Percentiles rank a stretch among this genome's conserved stretches.
These are phyloP conservation scores for Lachancea quebecensis DNA, from an alignment of 805 yeast species.

Conservation along the genomic window DNA sequence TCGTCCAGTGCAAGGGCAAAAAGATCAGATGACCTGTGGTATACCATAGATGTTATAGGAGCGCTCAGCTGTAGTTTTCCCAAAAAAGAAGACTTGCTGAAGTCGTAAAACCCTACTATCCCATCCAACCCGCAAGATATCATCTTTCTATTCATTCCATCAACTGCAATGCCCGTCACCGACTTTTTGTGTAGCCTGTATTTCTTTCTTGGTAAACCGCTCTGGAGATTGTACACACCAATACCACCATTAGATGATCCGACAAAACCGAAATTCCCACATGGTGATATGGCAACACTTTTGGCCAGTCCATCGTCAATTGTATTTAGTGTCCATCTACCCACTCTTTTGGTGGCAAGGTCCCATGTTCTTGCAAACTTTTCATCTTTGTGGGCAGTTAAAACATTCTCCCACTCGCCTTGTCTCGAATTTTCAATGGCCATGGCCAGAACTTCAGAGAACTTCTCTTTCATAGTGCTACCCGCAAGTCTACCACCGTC, in stretches of 20 bases:
- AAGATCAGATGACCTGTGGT: slow-evolving; percentile 77
- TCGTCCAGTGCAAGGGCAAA: slow-evolving; percentile 84
- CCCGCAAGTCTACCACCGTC: slow-evolving; percentile 53
- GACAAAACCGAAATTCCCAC: slow-evolving; percentile 92
- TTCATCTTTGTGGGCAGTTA: slow-evolving; percentile 84
- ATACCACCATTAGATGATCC: slow-evolving; percentile 86
- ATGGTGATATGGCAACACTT: slow-evolving; percentile 72
- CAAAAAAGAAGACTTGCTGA: slow-evolving; percentile 58
- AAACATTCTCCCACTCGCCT: slow-evolving; percentile 89
- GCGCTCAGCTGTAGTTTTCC: slow-evolving; percentile 64
- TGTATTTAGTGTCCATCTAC: slow-evolving; percentile 62
- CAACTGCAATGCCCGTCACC: slow-evolving; percentile 83
- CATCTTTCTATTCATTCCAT: slow-evolving; percentile 84
- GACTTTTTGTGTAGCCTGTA: slow-evolving; percentile 67
- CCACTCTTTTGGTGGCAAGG: slow-evolving; percentile 69
- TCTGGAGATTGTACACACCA: slow-evolving; percentile 82
- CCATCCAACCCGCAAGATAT: slow-evolving; percentile 89
- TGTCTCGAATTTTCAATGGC: slow-evolving; percentile 69
- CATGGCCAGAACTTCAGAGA: slow-evolving; percentile 66
- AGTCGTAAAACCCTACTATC: slow-evolving; percentile 77
- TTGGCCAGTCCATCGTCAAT: slow-evolving; percentile 74
- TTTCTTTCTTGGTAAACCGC: slow-evolving; percentile 72
- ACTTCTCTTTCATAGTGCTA: slow-evolving; percentile 54
- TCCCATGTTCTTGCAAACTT: slow-evolving; percentile 88
- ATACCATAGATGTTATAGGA: slow-evolving; percentile 70